Evolutionary conservation across 192 early-diverging fungal species (phyloP), one percentile per base, ranked within the genome.

Genomic region (Podila epigama): DNA sequence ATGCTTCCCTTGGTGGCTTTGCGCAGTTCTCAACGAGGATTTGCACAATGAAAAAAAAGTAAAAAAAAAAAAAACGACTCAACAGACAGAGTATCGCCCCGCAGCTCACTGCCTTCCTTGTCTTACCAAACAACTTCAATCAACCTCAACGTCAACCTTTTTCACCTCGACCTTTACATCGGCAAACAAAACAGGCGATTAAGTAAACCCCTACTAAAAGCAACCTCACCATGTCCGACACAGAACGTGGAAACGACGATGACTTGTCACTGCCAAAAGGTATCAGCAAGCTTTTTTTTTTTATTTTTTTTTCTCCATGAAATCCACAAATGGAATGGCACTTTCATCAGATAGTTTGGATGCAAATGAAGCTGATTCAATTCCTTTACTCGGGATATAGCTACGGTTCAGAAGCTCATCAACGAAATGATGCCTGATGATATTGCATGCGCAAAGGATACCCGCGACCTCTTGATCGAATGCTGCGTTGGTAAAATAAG

Each of bases 391-490:
- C 7, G 20, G n/a, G n/a, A n/a, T 7, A 58, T 78, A 90, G 95
- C 96, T 10, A 97, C 96, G 22, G 94, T 98, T 25, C 88, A 91
- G 64, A 98, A 98, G 77, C 86, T 99, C 40, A 97, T 99, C 63
- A 92, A 93, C 31, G 97, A 99, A 82, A 92, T 95, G 91, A 86
- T 99, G 84, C 96, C 96, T 5, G 72, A 85, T 20, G 96, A 98
- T 75, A 87, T 98, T 57, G 79, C 85, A 11, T 95, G 94, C 63
- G 90, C 97, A n/a, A 98, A 97, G 80, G 97, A 99, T 56, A 94
- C 97, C 8, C 87, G 94, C 28, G 97, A 99, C 71, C 80, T 99
- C 35, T 79, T 99, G 50, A 89, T 94, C 28, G 97, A 99, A 58
- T 99, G 97, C 78, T 99, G 96, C 80, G 91, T 95, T 31, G 93